Base-by-base conservation (phyloP, 2,329 filamentous ascomycete species). In the Penicillium sp. region DNA sequence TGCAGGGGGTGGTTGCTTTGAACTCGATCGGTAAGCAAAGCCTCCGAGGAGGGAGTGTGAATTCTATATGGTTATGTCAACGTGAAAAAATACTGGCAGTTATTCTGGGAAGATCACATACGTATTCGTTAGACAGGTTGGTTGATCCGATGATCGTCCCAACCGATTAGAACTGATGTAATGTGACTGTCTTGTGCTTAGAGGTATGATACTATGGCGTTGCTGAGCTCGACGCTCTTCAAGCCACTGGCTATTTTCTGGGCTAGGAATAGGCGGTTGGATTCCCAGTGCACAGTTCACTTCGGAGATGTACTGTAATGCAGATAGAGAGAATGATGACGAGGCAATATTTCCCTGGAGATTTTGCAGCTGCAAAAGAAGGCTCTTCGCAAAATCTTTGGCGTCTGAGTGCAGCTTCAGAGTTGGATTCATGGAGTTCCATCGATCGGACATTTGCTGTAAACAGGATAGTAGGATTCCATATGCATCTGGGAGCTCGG, bases 121-220 rank as follows among this genome's bases (percentile, higher is more conserved):
- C 34, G 13, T 11, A 33, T 33, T 11, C n/a, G 9, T 33, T n/a
- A 8, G 13, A 3, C 4, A 14, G 9, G 14, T 33, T 11, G 31
- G 13, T 11, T 11, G 6, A 10, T 33, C 31, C 7, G 31, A 9
- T 33, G 13, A 5, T n/a, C 7, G 31, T 33, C 14, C 19, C 16
- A 10, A 3, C 19, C 50, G 23, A 16, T 28, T 46, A n/a, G 10
- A 24, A 16, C 36, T 33, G 11, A 54, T 46, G n/a, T 54, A 54
- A 36, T 50, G 52, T 18, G 52, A 54, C 19, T 34, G 40, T 18
- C n/a, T 54, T 6, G 9, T 33, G 28, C 18, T 40, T 5, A 54
- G 29, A 8, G 52, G 46, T 23, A 54, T 54, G 31, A 54, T 54
- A 23, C 47, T 54, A 33, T 54, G 52, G 4, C 52, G 52, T 34